A percentile compares a stretch with the other conserved stretches of the same genome.
These are phyloP conservation scores for Botrytis aclada DNA, from an alignment of 2,329 filamentous ascomycete genomes.

Conservation along the genomic window DNA sequence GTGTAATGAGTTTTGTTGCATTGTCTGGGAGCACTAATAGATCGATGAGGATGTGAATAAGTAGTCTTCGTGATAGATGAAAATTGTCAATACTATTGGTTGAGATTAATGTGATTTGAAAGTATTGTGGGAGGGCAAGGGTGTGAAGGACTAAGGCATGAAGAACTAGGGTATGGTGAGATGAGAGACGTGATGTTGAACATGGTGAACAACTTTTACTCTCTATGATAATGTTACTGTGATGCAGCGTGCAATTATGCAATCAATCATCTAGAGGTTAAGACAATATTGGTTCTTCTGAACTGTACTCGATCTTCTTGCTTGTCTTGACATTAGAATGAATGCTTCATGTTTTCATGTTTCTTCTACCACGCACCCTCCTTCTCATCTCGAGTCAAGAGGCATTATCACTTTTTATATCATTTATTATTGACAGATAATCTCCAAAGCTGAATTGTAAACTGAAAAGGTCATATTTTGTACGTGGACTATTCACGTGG, in stretches of 20 bases:
- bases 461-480: background rate
- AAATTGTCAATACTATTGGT: background rate
- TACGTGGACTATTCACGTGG: background rate
- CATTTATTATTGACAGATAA: background rate
- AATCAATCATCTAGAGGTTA: background rate
- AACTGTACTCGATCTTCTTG: background rate
- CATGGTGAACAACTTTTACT: background rate
- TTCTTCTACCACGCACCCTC: background rate
- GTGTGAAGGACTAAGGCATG: background rate
- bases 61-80: background rate
- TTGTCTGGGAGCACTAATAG: background rate
- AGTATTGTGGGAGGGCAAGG: background rate
- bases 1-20: background rate
- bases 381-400: background rate
- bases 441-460: fast-evolving
- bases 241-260: background rate
- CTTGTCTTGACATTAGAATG: background rate
- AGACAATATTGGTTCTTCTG: background rate
- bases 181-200: background rate
- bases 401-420: background rate
- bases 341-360: background rate
- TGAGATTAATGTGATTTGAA: background rate
- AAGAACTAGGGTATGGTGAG: background rate
- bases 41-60: background rate
- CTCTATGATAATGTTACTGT: background rate